Base-by-base conservation (phyloP, 331 rosid genomes). In the Stylosanthes scabra region DNA sequence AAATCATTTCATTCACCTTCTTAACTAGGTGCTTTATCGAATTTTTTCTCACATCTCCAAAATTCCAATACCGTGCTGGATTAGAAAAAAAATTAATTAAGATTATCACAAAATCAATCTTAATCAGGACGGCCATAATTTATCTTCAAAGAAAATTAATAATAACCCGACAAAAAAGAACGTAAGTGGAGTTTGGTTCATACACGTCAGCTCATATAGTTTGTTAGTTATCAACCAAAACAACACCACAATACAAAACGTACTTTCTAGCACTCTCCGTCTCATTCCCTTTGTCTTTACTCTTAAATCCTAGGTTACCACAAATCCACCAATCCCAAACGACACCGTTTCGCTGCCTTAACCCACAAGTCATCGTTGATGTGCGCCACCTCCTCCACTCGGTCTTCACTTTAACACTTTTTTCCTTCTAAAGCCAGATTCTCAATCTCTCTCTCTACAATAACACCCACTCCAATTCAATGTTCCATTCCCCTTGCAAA, bases 291-390 rank as follows among this genome's bases (percentile, higher is more conserved):
- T 4, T 20, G 31, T 20, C 60, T 20, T 55, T 3, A 16, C 60
- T 9, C 55, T 15, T 7, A 8, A 49, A 49, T 49, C 54, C 54
- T 51, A 51, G 25, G 25, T 51, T n/a, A 14, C 59, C 25, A 20
- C 25, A 20, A 20, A 20, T 20, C 25, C 25, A 20, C 25, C 25
- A 20, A 20, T 20, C 25, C 25, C 25, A 20, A 20, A 79, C 81
- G 78, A 0, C 28, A 55, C 39, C 74, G 84, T 81, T 16, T 41
- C 2, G 10, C 39, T 58, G 3, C 71, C 70, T 66, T 70, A 34
- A 71, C 25, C 1, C 0, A 6, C 12, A 13, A 15, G 74, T 63
- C 28, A 16, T 75, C 68, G 11, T 25, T 52, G 9, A 6, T 52
- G 58, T 52, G 58, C 58, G 25, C 9, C 57, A 25, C 58, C 28